phyloP scores from a whole-genome alignment of 1,284 basidiomycete species.

The Trichosporon faecale region DNA sequence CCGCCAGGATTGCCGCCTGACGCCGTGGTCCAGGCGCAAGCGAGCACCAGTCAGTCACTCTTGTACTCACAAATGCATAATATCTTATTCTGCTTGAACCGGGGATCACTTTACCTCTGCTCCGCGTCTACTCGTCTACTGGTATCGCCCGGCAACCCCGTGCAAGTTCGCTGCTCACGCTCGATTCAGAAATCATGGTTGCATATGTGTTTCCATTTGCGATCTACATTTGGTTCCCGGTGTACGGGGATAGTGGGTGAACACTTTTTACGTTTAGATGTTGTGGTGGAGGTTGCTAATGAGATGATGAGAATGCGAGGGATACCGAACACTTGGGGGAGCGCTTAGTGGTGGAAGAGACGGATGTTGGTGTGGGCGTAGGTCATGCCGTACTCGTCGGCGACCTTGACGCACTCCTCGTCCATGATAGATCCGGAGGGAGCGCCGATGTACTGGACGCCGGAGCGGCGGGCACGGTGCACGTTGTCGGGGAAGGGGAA shows the following conservation, averaged over 20 bases:
- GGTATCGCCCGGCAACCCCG: no score
- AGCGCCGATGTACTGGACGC: constrained; percentile 88
- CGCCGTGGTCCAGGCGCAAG: neutral
- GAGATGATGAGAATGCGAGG: neutral
- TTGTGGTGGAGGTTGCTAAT: neutral
- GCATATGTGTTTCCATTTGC: constrained; percentile 6
- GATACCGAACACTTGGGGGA: neutral
- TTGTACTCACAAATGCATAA: neutral
- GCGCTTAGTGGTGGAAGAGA: constrained; percentile 29
- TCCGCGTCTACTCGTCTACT: no score
- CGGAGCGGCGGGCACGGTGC: constrained; percentile 84
- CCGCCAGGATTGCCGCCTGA: no score
- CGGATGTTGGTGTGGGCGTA: constrained; percentile 76
- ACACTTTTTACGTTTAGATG: constrained; percentile 1
- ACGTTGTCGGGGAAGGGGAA: constrained; percentile 99
- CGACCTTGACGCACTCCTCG: constrained; percentile 86
- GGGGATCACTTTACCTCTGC: no score
- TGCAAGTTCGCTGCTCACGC: neutral
- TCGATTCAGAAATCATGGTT: neutral
- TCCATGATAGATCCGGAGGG: constrained; percentile 98
- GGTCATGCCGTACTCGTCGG: constrained; percentile 83
- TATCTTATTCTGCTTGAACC: neutral
- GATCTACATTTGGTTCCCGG: neutral
- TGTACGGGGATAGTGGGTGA: neutral
- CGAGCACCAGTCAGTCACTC: no score